Conservation (phyloP, 352 stramenopile species). For the Phytophthora meadii region DNA sequence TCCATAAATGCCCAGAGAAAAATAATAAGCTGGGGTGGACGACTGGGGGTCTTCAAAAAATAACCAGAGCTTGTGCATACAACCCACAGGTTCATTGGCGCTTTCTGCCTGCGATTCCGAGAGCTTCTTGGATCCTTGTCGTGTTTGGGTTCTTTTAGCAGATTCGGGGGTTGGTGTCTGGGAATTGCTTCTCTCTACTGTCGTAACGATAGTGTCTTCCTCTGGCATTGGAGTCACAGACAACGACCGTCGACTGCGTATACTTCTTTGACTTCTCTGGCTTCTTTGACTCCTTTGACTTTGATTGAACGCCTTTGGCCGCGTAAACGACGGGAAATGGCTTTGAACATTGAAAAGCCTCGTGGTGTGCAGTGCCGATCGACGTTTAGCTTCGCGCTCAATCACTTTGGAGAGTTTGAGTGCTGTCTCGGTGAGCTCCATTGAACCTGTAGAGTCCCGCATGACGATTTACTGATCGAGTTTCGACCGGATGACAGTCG, state of each 20-base stretch:
- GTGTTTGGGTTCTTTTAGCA: conserved; percentile 7
- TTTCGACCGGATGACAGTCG: neutral
- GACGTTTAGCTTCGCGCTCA: conserved; percentile 61
- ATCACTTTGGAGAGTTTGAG: conserved; percentile 75
- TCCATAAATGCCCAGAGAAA: conserved; percentile 64
- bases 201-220: conserved; percentile 5
- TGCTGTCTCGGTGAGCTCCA: conserved; percentile 63
- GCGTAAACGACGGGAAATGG: conserved; percentile 41
- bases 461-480: conserved; percentile 9
- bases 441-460: conserved; percentile 1
- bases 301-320: conserved; percentile 10
- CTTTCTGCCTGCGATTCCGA: conserved; percentile 11
- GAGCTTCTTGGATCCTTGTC: conserved; percentile 18
- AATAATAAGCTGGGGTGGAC: conserved; percentile 60
- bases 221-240: conserved; percentile 39
- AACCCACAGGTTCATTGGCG: conserved; percentile 9
- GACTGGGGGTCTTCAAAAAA: conserved; percentile 83
- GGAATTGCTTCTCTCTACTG: neutral
- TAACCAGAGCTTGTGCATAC: conserved; percentile 43
- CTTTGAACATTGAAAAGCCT: conserved; percentile 44
- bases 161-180: neutral
- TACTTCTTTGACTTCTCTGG: neutral
- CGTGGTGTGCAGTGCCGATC: conserved; percentile 40
- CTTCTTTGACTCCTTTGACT: too few relatives aligned
- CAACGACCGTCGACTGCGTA: conserved; percentile 25